Conservation (phyloP, 768 basidiomycete genomes). For the Tephrocybe rancida region DNA sequence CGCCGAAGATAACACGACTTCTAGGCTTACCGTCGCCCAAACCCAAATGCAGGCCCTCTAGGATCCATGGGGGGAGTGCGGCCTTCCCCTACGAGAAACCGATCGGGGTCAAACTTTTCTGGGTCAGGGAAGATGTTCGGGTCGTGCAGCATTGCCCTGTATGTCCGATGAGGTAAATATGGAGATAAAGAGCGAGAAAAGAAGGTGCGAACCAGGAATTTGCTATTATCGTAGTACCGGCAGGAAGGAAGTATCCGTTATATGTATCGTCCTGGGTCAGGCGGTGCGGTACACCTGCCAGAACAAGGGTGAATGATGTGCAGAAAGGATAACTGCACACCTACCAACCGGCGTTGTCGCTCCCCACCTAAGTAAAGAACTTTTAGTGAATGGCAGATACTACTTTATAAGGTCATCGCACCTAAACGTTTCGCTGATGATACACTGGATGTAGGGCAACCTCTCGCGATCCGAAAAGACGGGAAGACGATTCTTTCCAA, state of each 20-base stretch:
- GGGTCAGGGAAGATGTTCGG: constrained; percentile 17
- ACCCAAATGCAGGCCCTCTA: constrained; percentile 23
- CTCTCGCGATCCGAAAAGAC: constrained; percentile 10
- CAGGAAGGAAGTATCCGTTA: constrained; percentile 8
- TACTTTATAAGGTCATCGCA: no score
- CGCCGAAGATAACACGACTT: not conserved
- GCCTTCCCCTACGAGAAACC: constrained; percentile 21
- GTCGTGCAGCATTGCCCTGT: constrained; percentile 10
- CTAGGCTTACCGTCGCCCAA: constrained; percentile 27
- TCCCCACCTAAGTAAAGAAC: not conserved
- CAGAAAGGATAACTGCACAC: not conserved
- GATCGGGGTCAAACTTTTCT: constrained; percentile 20
- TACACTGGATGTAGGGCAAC: constrained; percentile 14
- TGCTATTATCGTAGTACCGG: not conserved
- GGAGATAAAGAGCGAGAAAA: not conserved
- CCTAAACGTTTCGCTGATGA: constrained; percentile 14
- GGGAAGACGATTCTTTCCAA: constrained; percentile 16
- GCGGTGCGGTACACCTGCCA: constrained; percentile 9
- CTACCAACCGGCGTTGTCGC: constrained; percentile 1
- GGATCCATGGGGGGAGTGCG: constrained; percentile 1
- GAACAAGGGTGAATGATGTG: not conserved
- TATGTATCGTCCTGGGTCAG: constrained; percentile 8
- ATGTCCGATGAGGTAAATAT: no score
- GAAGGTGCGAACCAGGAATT: constrained; percentile 2
- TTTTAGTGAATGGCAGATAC: not conserved